Conservation (phyloP, 2,329 filamentous ascomycete genomes). For the Trichoderma polysporum region DNA sequence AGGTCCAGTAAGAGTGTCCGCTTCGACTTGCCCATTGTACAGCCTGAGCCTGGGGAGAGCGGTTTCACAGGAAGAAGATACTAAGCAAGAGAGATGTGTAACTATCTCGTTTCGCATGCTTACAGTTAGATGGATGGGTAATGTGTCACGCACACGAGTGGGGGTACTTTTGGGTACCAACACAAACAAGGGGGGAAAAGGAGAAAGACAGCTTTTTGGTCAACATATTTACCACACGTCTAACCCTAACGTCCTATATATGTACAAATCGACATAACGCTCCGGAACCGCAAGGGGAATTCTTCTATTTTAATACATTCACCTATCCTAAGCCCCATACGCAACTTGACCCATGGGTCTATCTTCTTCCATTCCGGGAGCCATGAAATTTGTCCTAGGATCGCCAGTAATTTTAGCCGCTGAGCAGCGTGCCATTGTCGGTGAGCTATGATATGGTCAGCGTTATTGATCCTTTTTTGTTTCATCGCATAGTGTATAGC, state of each 20-base stretch:
- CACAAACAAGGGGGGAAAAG: not conserved
- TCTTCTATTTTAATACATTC: constrained; percentile 40
- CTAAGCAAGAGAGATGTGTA: not conserved
- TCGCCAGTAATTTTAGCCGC: constrained; percentile 84
- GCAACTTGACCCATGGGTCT: constrained; percentile 61
- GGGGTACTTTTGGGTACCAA: not conserved
- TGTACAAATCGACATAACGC: constrained; percentile 40
- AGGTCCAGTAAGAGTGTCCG: not conserved
- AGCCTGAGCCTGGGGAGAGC: not conserved
- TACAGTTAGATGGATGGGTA: not conserved
- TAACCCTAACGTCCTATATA: constrained; percentile 38
- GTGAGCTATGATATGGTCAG: constrained; percentile 63
- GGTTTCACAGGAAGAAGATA: not conserved
- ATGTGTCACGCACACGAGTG: not conserved
- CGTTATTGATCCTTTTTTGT: not conserved
- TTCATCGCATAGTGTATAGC: not conserved
- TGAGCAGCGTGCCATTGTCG: constrained; percentile 97
- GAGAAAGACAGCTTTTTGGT: constrained; percentile 1
- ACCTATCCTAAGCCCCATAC: constrained; percentile 49
- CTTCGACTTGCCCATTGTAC: not conserved
- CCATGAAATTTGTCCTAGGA: constrained; percentile 77
- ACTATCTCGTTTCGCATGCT: not conserved
- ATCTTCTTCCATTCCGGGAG: constrained; percentile 64
- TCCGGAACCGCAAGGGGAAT: constrained; percentile 32
- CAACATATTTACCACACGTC: constrained; percentile 30